Conservation (phyloP, 108 stramenopile genomes). For the Nannochloropsis oceanica region DNA sequence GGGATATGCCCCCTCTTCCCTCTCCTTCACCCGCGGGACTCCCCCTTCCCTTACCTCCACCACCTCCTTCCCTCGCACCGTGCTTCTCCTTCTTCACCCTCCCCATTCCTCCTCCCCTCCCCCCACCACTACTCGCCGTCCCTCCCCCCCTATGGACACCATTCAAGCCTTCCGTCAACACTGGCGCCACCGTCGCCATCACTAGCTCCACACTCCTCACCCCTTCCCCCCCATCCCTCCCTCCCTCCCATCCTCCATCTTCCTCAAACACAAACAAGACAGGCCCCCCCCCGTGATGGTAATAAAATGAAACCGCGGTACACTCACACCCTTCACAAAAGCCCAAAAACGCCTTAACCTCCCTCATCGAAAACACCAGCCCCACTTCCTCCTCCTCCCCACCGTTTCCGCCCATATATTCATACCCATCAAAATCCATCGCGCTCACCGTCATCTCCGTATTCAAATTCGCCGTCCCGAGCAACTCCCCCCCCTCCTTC, state of each 20-base stretch:
- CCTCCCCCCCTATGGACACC: no score
- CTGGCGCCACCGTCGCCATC: background rate
- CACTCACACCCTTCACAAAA: constrained; percentile 7
- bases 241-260: no score
- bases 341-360: constrained; percentile 15
- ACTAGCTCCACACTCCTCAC: background rate
- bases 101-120: background rate
- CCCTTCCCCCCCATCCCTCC: background rate
- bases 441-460: constrained; percentile 24
- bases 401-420: background rate
- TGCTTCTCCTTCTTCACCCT: background rate
- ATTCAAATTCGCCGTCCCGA: constrained; percentile 2
- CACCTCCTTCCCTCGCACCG: no score
- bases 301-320: constrained; percentile 1
- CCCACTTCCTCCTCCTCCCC: constrained; percentile 9
- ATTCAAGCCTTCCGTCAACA: background rate
- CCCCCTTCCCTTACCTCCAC: background rate
- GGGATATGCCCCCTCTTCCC: background rate
- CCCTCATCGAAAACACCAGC: constrained; percentile 11
- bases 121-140: background rate
- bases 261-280: background rate
- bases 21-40: background rate
- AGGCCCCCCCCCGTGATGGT: constrained; percentile 3
- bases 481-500: background rate
- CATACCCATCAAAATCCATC: constrained; percentile 11